Conservation (phyloP, 2,329 filamentous ascomycete species). For the Coleophoma crateriformis region DNA sequence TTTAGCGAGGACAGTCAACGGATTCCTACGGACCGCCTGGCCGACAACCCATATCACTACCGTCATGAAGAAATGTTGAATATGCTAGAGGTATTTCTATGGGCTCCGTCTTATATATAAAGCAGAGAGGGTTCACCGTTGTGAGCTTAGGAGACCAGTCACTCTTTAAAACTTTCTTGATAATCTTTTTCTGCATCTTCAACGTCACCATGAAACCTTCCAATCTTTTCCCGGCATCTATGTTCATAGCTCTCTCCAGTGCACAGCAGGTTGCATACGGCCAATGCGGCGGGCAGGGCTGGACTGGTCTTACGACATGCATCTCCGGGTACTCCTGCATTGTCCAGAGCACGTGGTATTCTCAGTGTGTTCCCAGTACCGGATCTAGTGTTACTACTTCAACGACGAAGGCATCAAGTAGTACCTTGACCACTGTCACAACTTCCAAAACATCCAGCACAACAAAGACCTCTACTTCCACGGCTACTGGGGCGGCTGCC, state of each 20-base stretch:
- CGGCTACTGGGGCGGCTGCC: neutral
- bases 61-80: too few species aligned
- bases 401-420: neutral
- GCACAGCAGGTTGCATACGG: conserved; percentile 1
- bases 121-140: too few species aligned
- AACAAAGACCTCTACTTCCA: neutral
- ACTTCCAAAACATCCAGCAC: neutral
- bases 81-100: too few species aligned
- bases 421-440: neutral
- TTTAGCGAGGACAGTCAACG: too few species aligned
- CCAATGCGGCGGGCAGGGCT: conserved; percentile 3
- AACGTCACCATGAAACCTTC: neutral
- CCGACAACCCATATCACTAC: too few species aligned
- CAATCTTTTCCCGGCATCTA: neutral
- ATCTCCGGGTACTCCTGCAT: conserved; percentile 4
- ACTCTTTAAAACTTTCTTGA: too few species aligned
- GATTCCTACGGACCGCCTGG: too few species aligned
- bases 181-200: too few species aligned
- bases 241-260: neutral
- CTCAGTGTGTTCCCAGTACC: conserved; percentile 4
- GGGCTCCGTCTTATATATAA: too few species aligned
- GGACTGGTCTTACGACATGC: conserved; percentile 1
- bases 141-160: too few species aligned
- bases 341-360: conserved; percentile 4
- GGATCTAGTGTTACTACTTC: neutral